These are phyloP conservation scores for Neurospora sp. DNA, from an alignment of 495 filamentous ascomycete species.

Conservation along the genomic window DNA sequence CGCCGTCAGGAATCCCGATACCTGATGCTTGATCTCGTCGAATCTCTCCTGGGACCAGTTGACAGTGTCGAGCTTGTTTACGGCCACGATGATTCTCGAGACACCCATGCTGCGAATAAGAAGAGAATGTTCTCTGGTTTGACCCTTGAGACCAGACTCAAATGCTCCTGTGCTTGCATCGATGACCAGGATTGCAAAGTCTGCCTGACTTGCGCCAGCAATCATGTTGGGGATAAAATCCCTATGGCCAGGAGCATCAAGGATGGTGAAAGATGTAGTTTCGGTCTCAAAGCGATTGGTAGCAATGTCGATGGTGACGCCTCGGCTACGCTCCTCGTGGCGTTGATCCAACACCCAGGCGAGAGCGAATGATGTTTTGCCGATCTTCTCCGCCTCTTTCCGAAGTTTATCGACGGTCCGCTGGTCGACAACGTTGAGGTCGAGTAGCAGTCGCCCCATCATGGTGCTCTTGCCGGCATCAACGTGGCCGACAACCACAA, in stretches of 20 bases:
- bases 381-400: constrained; percentile 80
- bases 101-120: constrained; percentile 90
- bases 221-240: constrained; percentile 99
- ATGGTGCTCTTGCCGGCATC: constrained; percentile 96
- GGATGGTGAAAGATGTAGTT: constrained; percentile 77
- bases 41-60: constrained; percentile 74
- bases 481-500: constrained; percentile 96
- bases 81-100: constrained; percentile 71
- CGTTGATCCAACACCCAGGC: constrained; percentile 95
- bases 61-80: constrained; percentile 90
- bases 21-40: constrained; percentile 73
- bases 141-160: constrained; percentile 84
- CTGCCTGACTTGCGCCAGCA: constrained; percentile 87
- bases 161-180: constrained; percentile 83
- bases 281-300: constrained; percentile 88
- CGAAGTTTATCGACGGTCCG: constrained; percentile 79
- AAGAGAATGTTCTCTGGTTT: constrained; percentile 88
- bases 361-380: constrained; percentile 89
- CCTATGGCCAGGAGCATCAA: constrained; percentile 88
- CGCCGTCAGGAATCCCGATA: constrained; percentile 68
- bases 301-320: constrained; percentile 97
- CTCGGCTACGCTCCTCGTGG: constrained; percentile 72
- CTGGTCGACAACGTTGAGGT: constrained; percentile 78
- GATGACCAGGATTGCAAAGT: constrained; percentile 92
- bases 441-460: constrained; percentile 89